Conservation (phyloP, 768 basidiomycete genomes). For the Lentinula raphanica region DNA sequence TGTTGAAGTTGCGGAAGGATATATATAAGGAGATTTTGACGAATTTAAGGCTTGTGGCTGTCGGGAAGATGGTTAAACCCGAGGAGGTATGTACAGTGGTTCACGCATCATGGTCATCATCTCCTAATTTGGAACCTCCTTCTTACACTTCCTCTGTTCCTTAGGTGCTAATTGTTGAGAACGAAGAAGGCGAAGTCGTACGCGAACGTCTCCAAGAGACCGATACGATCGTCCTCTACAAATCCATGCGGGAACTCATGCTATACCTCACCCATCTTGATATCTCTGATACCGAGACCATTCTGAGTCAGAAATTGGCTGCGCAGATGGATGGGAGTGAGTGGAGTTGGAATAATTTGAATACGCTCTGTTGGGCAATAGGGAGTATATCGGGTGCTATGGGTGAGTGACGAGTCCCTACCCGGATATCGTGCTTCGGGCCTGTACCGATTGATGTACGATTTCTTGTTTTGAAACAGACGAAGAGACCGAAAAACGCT, state of each 20-base stretch:
- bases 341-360: constrained; percentile 99
- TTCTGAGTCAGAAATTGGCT: constrained; percentile 93
- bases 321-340: constrained; percentile 97
- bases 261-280: constrained; percentile 98
- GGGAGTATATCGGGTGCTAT: constrained; percentile 98
- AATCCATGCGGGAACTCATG: constrained; percentile 95
- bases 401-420: no score
- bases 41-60: constrained; percentile 90
- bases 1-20: constrained; percentile 83
- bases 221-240: constrained; percentile 98
- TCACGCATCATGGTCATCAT: no score
- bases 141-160: no score
- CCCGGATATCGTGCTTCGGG: constrained; percentile 15
- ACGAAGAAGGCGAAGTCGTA: constrained; percentile 99
- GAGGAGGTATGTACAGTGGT: constrained; percentile 69
- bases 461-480: constrained; percentile 52
- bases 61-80: constrained; percentile 99
- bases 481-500: constrained; percentile 98
- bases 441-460: background rate
- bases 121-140: no score
- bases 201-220: constrained; percentile 98
- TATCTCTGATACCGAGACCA: constrained; percentile 92
- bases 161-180: constrained; percentile 96
- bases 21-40: constrained; percentile 94
- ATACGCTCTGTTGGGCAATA: constrained; percentile 99